phyloP scores from a whole-genome alignment of 345 rosid genomes.

The Rubroshorea leprosula region DNA sequence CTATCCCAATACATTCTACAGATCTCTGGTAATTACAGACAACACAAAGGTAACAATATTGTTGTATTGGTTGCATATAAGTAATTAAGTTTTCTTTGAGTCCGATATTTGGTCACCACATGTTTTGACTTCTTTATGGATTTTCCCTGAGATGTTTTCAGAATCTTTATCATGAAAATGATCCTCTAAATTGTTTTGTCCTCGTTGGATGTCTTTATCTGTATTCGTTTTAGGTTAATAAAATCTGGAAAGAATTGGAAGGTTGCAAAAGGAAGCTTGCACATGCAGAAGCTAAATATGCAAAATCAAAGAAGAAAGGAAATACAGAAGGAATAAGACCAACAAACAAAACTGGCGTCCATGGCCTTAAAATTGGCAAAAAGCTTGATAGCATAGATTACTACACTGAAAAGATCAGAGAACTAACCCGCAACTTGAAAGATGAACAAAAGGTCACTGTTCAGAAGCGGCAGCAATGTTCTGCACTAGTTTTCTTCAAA shows the following conservation, averaged over 20 bases:
- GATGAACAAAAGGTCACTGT: conserved; percentile 68
- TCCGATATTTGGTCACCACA: no score
- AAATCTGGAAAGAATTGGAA: conserved; percentile 62
- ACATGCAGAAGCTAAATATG: conserved; percentile 56
- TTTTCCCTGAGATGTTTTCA: no score
- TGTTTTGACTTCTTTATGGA: no score
- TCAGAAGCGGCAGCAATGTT: conserved; percentile 60
- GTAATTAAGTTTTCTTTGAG: no score
- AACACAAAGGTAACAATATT: conserved; percentile 72
- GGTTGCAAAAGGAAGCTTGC: conserved; percentile 78
- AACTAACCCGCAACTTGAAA: conserved; percentile 45
- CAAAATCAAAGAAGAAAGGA: conserved; percentile 32
- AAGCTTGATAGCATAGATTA: conserved; percentile 70
- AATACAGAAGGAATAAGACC: conserved; percentile 44
- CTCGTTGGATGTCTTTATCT: no score
- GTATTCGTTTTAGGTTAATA: conserved; percentile 56
- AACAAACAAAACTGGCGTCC: conserved; percentile 53
- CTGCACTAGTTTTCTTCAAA: conserved; percentile 78
- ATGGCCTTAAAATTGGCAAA: conserved; percentile 65
- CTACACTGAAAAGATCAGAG: conserved; percentile 54
- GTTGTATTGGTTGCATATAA: no score
- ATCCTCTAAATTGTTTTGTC: no score
- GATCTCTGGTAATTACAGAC: conserved; percentile 71
- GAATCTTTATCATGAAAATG: no score
- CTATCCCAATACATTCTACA: conserved; percentile 71